phyloP scores from a whole-genome alignment of 78 protist genomes.

The Creolimax fragrantissima region DNA sequence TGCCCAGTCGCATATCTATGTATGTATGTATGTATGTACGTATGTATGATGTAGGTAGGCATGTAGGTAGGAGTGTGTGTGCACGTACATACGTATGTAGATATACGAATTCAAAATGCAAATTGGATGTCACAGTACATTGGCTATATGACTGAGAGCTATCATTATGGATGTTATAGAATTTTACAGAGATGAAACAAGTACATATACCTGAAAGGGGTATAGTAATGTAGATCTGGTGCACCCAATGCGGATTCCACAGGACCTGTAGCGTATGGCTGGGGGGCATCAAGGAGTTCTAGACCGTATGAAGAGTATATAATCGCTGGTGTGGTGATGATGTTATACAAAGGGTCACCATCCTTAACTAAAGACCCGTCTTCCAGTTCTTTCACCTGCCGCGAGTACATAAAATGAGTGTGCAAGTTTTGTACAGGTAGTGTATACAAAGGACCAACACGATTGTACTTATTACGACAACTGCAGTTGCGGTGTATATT shows the following conservation, averaged over 20 bases:
- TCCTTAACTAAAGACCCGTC: background rate
- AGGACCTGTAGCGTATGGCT: background rate
- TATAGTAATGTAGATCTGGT: background rate
- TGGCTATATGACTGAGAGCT: background rate
- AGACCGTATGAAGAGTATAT: background rate
- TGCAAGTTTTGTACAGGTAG: too few relatives aligned
- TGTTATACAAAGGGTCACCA: background rate
- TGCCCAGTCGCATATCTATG: too few relatives aligned
- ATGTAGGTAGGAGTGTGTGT: background rate
- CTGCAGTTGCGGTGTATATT: too few relatives aligned
- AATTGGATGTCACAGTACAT: background rate
- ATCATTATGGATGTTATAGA: background rate
- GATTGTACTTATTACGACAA: too few relatives aligned
- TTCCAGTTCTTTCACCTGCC: background rate
- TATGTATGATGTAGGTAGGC: background rate
- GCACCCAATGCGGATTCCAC: background rate
- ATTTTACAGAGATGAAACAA: background rate
- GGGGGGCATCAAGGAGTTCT: background rate
- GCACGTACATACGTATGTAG: background rate
- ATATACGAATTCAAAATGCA: background rate
- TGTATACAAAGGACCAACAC: too few relatives aligned
- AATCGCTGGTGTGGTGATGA: background rate
- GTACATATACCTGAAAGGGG: background rate
- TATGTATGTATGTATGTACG: too few relatives aligned
- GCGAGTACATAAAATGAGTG: too few relatives aligned